Base-by-base conservation (phyloP, 108 stramenopile genomes). In the Aurantiochytrium sp. region DNA sequence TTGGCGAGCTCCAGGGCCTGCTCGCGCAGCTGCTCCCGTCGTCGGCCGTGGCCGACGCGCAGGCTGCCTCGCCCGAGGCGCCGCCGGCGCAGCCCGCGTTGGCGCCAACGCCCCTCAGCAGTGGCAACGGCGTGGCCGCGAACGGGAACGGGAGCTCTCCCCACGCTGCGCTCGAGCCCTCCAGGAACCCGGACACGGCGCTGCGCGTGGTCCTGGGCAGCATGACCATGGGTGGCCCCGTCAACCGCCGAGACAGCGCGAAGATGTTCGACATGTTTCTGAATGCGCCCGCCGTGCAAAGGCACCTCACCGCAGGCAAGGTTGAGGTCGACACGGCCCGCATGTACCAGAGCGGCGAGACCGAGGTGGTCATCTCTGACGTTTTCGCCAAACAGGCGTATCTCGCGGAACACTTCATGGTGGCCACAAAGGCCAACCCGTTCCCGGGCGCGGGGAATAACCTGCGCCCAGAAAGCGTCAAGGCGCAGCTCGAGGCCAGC, bases 381-480 rank as follows among this genome's bases (percentile, higher is more conserved):
- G 32, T 87, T 10, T 50, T 87, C 36, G 50, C 27, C 17, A 39
- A 87, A 37, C 10, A 4, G 3, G 8, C 87, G 31, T 34, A 4
- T 15, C 41, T 69, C 27, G 24, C 22, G 22, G 42, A 41, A 0
- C 10, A 39, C 68, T 4, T 69, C 19, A 12, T 34, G 19, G 19
- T 68, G 1, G 65, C 87, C 31, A 50, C 68, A 4, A 87, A 87
- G 68, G 87, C 87, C 37, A 87, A 87, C 50, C 65, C 87, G 27
- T 87, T 68, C 50, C 31, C 27, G 17, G 59, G 59, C 8, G 10
- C 55, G 6, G 68, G 37, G 24, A n/a, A 69, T 41, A 50, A 4
- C 48, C 68, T 88, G 12, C 10, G 22, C 17, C 69, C 85, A 4
- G 86, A 54, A 45, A 39, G 50, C 85, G 85, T 88, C 42, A 24